These are phyloP conservation scores for Galerina sulciceps DNA, from an alignment of 768 basidiomycete genomes.

Conservation along the genomic window DNA sequence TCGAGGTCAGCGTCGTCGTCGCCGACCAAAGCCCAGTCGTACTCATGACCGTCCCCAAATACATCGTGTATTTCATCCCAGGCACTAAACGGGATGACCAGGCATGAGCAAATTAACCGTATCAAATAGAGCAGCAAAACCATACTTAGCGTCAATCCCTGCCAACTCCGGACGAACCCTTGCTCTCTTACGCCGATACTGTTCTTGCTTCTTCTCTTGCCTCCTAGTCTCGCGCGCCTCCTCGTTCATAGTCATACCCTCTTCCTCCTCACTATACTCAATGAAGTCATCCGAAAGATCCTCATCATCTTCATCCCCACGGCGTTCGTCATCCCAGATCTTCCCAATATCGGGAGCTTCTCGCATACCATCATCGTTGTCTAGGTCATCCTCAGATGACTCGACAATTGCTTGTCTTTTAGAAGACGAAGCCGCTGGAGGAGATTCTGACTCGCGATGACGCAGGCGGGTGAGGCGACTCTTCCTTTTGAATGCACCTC, in stretches of 20 bases:
- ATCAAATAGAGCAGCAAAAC: constrained; percentile 17
- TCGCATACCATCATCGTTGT: constrained; percentile 53
- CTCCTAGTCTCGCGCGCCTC: constrained; percentile 77
- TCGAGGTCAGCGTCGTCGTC: constrained; percentile 67
- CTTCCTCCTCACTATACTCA: constrained; percentile 82
- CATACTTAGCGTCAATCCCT: constrained; percentile 85
- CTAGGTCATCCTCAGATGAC: constrained; percentile 81
- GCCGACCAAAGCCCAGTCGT: constrained; percentile 90
- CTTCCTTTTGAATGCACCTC: constrained; percentile 70
- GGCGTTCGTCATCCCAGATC: constrained; percentile 85
- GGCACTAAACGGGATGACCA: constrained; percentile 53
- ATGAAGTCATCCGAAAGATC: constrained; percentile 77
- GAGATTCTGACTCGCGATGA: constrained; percentile 74
- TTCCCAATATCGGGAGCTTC: constrained; percentile 67
- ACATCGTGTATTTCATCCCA: constrained; percentile 97
- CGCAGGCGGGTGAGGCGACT: constrained; percentile 70
- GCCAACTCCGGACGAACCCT: constrained; percentile 70
- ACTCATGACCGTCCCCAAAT: constrained; percentile 96
- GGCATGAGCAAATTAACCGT: neutral
- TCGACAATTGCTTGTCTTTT: constrained; percentile 63
- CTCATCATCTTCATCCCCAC: constrained; percentile 71
- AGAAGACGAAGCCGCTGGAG: constrained; percentile 63
- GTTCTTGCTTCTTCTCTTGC: constrained; percentile 66
- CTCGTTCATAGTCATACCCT: constrained; percentile 70
- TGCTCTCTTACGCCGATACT: constrained; percentile 70